Evolutionary conservation across 2,329 filamentous ascomycete genomes (phyloP), one percentile per base, ranked within the genome.

Genomic region (Penicillium sp.): DNA sequence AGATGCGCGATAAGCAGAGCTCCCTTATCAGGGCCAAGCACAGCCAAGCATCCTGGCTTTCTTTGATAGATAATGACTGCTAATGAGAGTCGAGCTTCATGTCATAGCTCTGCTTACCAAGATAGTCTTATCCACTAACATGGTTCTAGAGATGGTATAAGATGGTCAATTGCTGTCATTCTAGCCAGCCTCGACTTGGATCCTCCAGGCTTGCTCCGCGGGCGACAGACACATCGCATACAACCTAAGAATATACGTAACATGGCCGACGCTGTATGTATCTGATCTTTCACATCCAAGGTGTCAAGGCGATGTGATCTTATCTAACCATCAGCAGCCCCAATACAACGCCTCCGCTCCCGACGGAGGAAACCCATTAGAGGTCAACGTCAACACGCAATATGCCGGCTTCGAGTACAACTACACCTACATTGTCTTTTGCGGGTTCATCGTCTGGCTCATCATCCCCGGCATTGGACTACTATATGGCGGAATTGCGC

Each of bases 401-500:
- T 87, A 83, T 66, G 69, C 68, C 23, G 83, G 83, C 7, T 72
- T 79, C 56, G 83, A 87, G 66, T 85, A 77, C 70, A 79, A 87
- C 65, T 85, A 86, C 67, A 77, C 78, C 40, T 87, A 85, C 64
- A 75, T 83, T 55, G 60, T 68, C 7, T 75, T 84, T 62, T 85
- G 83, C 66, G 76, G 74, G 14, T 84, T 81, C 68, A 76, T 87
- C 54, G 84, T 87, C 54, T 87, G 82, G 79, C 70, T 87, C 51
- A 88, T 88, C 66, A 84, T 87, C 56, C 85, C 85, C 0, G 85
- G 84, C 20, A 84, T 88, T 62, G 84, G 84, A 48, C 76, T 88
- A 7, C 73, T 88, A 1, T 87, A 88, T 69, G 81, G 83, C 56
- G 85, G 85, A 54, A 77, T 88, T 26, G 79, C 83, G 5, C 78